Evolutionary conservation across 495 filamentous ascomycete genomes (phyloP).

Genomic region (Penicillium macrosclerotiorum): DNA sequence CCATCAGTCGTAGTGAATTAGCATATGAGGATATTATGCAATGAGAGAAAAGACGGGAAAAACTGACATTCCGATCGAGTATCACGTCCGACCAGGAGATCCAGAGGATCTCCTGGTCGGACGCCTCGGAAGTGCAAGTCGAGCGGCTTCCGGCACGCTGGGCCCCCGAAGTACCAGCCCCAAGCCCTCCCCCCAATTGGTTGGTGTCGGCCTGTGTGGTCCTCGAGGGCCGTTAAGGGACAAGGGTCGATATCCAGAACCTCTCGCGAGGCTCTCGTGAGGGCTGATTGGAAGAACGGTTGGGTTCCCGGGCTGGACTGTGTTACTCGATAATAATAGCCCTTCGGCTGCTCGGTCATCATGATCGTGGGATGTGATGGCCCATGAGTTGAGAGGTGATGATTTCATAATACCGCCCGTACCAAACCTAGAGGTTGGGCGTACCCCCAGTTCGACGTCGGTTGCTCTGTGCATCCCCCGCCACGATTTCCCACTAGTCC

Average conservation of each 20-base stretch:
- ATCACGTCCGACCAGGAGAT: conserved; percentile 5
- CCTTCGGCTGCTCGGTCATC: too few species aligned
- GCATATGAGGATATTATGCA: neutral
- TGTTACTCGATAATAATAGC: neutral
- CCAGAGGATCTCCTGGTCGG: conserved; percentile 13
- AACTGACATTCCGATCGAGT: neutral
- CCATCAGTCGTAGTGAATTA: too few species aligned
- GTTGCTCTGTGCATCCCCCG: conserved; percentile 28
- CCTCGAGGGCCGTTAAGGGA: neutral
- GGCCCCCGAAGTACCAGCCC: neutral
- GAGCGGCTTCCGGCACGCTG: conserved; percentile 10
- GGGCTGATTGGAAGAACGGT: neutral
- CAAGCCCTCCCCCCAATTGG: too few species aligned
- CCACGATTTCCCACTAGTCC: conserved; percentile 32
- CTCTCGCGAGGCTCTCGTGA: too few species aligned
- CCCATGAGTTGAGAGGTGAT: too few species aligned
- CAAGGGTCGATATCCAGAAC: neutral
- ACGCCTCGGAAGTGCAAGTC: conserved; percentile 14
- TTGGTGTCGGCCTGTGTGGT: too few species aligned
- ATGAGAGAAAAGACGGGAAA: neutral
- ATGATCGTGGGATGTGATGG: neutral
- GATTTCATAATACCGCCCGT: too few species aligned
- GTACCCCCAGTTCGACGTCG: conserved; percentile 15
- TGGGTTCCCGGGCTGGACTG: neutral
- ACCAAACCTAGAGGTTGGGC: too few species aligned